Evolutionary conservation across 202 grass and related monocot genomes (phyloP).

Genomic region (Schoenoplectus triqueter): DNA sequence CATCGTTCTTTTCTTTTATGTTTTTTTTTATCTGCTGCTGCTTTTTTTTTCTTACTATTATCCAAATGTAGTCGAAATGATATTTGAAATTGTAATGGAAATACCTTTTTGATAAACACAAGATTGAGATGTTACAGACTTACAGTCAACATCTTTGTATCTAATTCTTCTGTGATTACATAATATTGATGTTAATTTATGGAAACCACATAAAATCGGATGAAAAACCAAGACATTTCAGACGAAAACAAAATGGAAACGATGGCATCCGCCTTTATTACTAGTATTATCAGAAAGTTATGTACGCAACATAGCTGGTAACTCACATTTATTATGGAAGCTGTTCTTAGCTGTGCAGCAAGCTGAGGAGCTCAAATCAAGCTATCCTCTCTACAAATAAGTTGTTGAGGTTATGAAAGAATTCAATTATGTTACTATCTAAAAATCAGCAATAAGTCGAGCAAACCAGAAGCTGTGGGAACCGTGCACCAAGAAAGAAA

Average conservation of each 20-base stretch:
- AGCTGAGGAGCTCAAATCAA: neutral
- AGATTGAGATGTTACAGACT: neutral
- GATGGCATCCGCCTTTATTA: neutral
- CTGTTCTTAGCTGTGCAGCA: neutral
- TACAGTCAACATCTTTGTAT: neutral
- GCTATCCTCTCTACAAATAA: neutral
- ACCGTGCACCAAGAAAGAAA: neutral
- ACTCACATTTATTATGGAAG: neutral
- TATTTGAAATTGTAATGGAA: slow-evolving; percentile 20
- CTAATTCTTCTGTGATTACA: neutral
- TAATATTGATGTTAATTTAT: neutral
- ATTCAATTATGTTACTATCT: neutral
- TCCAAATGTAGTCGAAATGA: neutral
- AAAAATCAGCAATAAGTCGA: neutral
- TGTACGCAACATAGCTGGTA: neutral
- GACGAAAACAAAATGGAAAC: neutral
- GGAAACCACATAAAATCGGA: neutral
- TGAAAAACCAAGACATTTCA: neutral
- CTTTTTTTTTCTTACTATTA: neutral
- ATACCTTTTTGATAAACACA: slow-evolving; percentile 17
- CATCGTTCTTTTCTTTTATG: slow-evolving; percentile 1
- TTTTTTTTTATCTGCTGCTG: too few relatives aligned
- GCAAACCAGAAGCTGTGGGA: neutral
- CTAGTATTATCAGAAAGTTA: slow-evolving; percentile 5
- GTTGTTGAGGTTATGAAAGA: neutral